Conservation (phyloP, 1,284 basidiomycete species). For the Filobasidium uniguttulatum region DNA sequence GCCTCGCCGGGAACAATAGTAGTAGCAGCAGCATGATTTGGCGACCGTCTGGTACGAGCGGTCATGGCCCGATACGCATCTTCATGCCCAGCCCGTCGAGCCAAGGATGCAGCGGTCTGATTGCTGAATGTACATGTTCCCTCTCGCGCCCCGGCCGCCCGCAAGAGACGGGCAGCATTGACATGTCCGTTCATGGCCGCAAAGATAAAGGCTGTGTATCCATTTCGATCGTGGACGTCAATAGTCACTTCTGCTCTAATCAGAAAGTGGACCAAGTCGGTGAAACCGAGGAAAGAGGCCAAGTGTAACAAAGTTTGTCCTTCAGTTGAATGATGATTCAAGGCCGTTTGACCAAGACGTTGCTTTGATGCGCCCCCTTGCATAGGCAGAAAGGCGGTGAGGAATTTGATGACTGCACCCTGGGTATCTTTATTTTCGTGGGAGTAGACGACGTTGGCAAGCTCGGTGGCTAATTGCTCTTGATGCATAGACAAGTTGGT, state of each 20-base stretch:
- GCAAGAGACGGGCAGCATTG: slow-evolving; percentile 53
- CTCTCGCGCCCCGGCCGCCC: slow-evolving; percentile 64
- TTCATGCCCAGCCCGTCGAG: slow-evolving; percentile 44
- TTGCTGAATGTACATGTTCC: slow-evolving; percentile 64
- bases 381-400: slow-evolving; percentile 38
- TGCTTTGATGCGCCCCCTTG: slow-evolving; percentile 34
- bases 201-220: slow-evolving; percentile 80
- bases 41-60: slow-evolving; percentile 21
- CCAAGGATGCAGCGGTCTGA: slow-evolving; percentile 64
- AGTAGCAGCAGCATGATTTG: slow-evolving; percentile 3
- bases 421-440: slow-evolving; percentile 44
- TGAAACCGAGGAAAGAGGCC: slow-evolving; percentile 66
- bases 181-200: slow-evolving; percentile 57
- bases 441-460: slow-evolving; percentile 41
- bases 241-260: slow-evolving; percentile 59
- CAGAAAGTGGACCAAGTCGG: slow-evolving; percentile 57
- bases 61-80: slow-evolving; percentile 32
- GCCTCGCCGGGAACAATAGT: background rate
- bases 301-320: slow-evolving; percentile 81
- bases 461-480: slow-evolving; percentile 29
- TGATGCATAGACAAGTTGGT: slow-evolving; percentile 1
- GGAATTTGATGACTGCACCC: slow-evolving; percentile 59
- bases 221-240: slow-evolving; percentile 76
- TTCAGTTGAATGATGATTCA: slow-evolving; percentile 48
- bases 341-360: slow-evolving; percentile 32